Conservation (phyloP, 2,329 filamentous ascomycete species). For the Alternaria sp. region DNA sequence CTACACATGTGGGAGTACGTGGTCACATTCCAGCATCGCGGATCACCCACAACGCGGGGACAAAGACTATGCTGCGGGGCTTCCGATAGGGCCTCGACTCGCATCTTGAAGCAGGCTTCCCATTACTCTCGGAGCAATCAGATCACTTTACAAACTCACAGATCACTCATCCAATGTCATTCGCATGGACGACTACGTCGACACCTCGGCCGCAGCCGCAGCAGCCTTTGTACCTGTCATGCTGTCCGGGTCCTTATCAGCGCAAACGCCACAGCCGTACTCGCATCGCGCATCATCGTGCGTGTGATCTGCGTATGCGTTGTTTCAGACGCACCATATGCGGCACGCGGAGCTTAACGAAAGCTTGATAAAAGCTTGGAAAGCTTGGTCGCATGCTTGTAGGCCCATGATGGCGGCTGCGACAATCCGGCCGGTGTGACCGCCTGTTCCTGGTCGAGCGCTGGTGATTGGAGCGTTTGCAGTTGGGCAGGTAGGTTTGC, state of each 20-base stretch:
- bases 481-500: not conserved
- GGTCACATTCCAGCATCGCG: not conserved
- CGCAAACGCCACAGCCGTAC: not conserved
- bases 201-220: not conserved
- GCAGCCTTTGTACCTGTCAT: not conserved
- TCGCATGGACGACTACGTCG: not conserved
- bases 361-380: slow-evolving; percentile 8
- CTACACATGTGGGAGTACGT: not conserved
- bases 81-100: not conserved
- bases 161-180: not conserved
- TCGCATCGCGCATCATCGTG: not conserved
- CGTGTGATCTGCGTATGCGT: not conserved
- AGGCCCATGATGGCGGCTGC: not conserved
- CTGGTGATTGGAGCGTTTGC: not conserved
- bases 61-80: not conserved
- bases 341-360: not conserved
- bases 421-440: not conserved
- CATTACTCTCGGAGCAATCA: not conserved
- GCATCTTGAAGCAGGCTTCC: not conserved
- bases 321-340: not conserved
- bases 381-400: slow-evolving; percentile 16
- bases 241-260: not conserved
- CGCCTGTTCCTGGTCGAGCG: not conserved
- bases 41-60: not conserved
- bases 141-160: not conserved